Evolutionary conservation across 2,329 filamentous ascomycete species (phyloP), one percentile per base, ranked within the genome.

Genomic region (Penicillium sp.): DNA sequence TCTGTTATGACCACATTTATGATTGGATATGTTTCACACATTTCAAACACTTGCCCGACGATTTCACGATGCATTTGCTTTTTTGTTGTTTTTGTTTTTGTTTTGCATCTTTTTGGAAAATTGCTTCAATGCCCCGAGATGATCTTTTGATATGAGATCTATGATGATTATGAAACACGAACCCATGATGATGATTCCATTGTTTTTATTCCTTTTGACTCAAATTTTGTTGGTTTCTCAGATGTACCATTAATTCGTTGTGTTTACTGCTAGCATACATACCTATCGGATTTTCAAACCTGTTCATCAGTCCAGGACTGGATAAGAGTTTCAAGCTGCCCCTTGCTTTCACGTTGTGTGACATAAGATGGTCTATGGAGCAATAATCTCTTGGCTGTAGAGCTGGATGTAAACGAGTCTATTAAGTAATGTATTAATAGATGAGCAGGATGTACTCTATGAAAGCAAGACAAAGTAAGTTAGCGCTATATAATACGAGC

Each of bases 131-230:
- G 54, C n/a, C 57, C 58, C 36, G 54, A 43, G 36, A 47, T 52
- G 53, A 55, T 33, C 36, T 29, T 49, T 52, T 60, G 49, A 59
- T 57, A 63, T 53, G 60, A 61, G 51, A 58, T 57, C 36, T 56
- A 62, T 58, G 65, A 65, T 57, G 52, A 45, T 57, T 55, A 65
- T 34, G 61, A 64, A 48, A 40, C 58, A 63, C 44, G 43, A 64
- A 36, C 9, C n/a, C 55, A 62, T 60, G 59, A 55, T 61, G 41
- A 48, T 53, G 50, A 43, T 44, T 13, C 13, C n/a, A 19, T 31
- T 53, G 29, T 47, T 61, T 53, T 47, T 41, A 16, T 36, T 23
- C 31, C 25, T 51, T 51, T 52, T 53, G 15, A 43, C 49, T 55
- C 41, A 21, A 16, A 39, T 55, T 19, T 36, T 27, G 7, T 46